phyloP scores from a whole-genome alignment of 495 filamentous ascomycete species.

The Bombardia bombarda region DNA sequence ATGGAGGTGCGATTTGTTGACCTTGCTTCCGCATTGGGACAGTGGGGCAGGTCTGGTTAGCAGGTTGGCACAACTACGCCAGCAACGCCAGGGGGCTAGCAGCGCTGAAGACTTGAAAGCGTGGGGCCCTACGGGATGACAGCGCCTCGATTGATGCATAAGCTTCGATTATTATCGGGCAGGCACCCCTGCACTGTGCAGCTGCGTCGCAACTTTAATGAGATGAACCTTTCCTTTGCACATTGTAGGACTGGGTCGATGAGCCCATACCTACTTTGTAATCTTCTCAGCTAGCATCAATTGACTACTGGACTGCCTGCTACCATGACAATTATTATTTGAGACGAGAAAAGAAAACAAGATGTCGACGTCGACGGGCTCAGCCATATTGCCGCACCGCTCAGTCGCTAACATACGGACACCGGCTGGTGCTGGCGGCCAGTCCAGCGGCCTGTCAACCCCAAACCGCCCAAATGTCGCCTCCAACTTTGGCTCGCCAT shows the following conservation, averaged over 20 bases:
- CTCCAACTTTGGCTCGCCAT: conserved; percentile 63
- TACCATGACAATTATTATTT: too few species aligned
- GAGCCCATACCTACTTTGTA: too few species aligned
- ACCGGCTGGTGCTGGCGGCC: conserved; percentile 21
- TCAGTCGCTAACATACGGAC: conserved; percentile 44
- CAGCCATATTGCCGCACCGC: conserved; percentile 35
- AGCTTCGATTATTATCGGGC: too few species aligned
- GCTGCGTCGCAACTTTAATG: too few species aligned
- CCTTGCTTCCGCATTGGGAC: conserved; percentile 15
- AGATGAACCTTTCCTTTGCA: too few species aligned
- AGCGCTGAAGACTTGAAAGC: too few species aligned
- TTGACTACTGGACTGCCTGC: too few species aligned
- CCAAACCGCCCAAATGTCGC: conserved; percentile 50
- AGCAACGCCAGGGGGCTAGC: neutral
- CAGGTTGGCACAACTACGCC: conserved; percentile 12
- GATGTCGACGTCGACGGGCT: conserved; percentile 20
- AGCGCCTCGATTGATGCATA: neutral
- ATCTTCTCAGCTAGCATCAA: too few species aligned
- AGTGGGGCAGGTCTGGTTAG: neutral
- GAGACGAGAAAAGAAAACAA: too few species aligned
- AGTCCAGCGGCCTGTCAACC: conserved; percentile 46
- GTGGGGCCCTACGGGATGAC: too few species aligned
- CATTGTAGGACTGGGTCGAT: too few species aligned
- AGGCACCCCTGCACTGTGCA: neutral
- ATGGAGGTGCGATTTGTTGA: conserved; percentile 34